Conservation (phyloP, 2,329 filamentous ascomycete species). For the Penicillium aurantiogriseum region DNA sequence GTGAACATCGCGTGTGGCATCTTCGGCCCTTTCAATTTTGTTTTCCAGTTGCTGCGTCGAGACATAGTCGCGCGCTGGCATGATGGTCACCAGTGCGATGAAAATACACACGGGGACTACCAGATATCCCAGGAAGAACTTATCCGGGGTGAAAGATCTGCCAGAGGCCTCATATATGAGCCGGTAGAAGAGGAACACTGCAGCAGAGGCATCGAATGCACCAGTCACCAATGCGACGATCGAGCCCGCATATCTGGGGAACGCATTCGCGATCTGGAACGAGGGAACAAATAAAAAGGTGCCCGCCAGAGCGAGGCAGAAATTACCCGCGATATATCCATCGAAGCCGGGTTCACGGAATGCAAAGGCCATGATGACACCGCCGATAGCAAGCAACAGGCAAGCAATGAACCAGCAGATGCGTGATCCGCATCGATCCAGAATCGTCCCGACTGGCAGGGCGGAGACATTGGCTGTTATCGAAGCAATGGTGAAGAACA, state of each 20-base stretch:
- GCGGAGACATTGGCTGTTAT: constrained; percentile 86
- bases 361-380: constrained; percentile 69
- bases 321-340: constrained; percentile 69
- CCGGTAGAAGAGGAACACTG: constrained; percentile 73
- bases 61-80: constrained; percentile 72
- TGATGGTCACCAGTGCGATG: constrained; percentile 63
- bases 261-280: constrained; percentile 80
- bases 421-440: constrained; percentile 79
- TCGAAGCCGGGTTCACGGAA: constrained; percentile 62
- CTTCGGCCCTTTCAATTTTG: constrained; percentile 56
- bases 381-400: constrained; percentile 64
- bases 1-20: constrained; percentile 39
- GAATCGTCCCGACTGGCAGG: constrained; percentile 77
- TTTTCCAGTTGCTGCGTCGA: constrained; percentile 74
- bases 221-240: constrained; percentile 77
- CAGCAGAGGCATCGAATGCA: constrained; percentile 78
- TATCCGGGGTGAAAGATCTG: constrained; percentile 46
- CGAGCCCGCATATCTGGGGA: constrained; percentile 70
- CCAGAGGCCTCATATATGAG: constrained; percentile 63
- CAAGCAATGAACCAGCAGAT: constrained; percentile 70
- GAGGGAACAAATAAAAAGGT: constrained; percentile 78
- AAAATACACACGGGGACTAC: constrained; percentile 65
- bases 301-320: constrained; percentile 72
- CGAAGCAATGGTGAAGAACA: constrained; percentile 90
- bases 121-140: constrained; percentile 73